Conservation (phyloP, 2,329 filamentous ascomycete genomes). For the Ophiocordyceps camponoti-saundersi region DNA sequence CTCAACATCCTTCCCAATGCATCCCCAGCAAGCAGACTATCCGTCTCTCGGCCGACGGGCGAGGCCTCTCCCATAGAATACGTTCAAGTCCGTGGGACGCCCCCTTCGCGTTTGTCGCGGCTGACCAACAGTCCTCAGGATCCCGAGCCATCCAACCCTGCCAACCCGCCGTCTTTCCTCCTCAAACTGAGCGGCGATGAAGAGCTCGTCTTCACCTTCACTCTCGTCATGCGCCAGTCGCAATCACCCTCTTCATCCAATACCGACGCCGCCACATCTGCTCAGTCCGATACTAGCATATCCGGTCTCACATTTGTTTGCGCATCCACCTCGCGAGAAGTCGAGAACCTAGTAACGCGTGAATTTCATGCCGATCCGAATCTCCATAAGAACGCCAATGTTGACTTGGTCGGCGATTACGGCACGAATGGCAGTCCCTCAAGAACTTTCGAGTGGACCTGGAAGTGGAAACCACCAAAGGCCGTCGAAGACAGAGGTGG, state of each 20-base stretch:
- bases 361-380: slow-evolving; percentile 97
- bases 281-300: slow-evolving; percentile 54
- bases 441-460: slow-evolving; percentile 84
- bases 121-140: slow-evolving; percentile 38
- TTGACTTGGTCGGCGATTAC: slow-evolving; percentile 87
- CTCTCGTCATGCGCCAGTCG: slow-evolving; percentile 56
- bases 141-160: slow-evolving; percentile 40
- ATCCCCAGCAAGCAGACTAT: slow-evolving; percentile 68
- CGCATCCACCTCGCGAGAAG: slow-evolving; percentile 67
- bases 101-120: slow-evolving; percentile 1
- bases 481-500: slow-evolving; percentile 63
- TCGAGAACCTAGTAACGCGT: slow-evolving; percentile 84
- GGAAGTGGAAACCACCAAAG: slow-evolving; percentile 93
- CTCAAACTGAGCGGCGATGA: slow-evolving; percentile 81
- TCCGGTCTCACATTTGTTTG: slow-evolving; percentile 86
- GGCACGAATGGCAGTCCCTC: slow-evolving; percentile 67
- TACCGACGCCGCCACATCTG: slow-evolving; percentile 27
- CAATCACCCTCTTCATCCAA: slow-evolving; percentile 74
- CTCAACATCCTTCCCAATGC: slow-evolving; percentile 70
- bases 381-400: slow-evolving; percentile 90
- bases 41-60: slow-evolving; percentile 51
- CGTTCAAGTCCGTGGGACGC: slow-evolving; percentile 52
- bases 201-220: slow-evolving; percentile 84
- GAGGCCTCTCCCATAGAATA: slow-evolving; percentile 74
- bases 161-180: slow-evolving; percentile 53